These are phyloP conservation scores for Waltergamsia citrina DNA, from an alignment of 2,329 filamentous ascomycete species.

Conservation along the genomic window DNA sequence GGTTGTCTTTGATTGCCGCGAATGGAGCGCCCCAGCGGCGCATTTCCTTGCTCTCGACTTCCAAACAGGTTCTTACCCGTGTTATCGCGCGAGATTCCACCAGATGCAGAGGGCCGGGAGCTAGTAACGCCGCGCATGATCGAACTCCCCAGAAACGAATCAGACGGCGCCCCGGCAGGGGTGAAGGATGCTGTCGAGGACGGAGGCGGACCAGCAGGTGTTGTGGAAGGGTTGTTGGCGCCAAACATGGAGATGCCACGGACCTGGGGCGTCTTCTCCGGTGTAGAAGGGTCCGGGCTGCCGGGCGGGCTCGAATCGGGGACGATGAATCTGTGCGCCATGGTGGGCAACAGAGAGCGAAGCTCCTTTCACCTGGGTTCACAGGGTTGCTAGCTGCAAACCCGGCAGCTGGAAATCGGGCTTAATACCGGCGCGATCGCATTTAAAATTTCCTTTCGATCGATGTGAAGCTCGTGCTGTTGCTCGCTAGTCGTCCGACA, in stretches of 20 bases:
- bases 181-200: conserved; percentile 46
- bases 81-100: conserved; percentile 9
- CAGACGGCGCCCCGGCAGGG: conserved; percentile 45
- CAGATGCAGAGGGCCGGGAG: conserved; percentile 29
- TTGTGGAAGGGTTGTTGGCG: conserved; percentile 38
- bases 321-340: conserved; percentile 31
- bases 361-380: too few relatives aligned
- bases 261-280: conserved; percentile 27
- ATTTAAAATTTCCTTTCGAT: too few relatives aligned
- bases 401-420: not conserved
- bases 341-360: too few relatives aligned
- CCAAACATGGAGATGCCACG: conserved; percentile 27
- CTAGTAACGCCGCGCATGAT: conserved; percentile 33
- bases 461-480: too few relatives aligned
- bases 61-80: conserved; percentile 26
- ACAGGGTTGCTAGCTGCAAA: not conserved
- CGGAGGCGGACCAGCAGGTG: conserved; percentile 40
- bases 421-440: too few relatives aligned
- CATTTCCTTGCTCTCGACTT: conserved; percentile 23
- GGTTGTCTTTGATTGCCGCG: conserved; percentile 31
- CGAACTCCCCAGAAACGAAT: conserved; percentile 44
- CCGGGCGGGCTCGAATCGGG: conserved; percentile 31
- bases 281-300: conserved; percentile 38
- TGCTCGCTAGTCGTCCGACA: too few relatives aligned
- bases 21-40: conserved; percentile 39